Conservation (phyloP, 306 rosid species). For the Prunus mongolica region DNA sequence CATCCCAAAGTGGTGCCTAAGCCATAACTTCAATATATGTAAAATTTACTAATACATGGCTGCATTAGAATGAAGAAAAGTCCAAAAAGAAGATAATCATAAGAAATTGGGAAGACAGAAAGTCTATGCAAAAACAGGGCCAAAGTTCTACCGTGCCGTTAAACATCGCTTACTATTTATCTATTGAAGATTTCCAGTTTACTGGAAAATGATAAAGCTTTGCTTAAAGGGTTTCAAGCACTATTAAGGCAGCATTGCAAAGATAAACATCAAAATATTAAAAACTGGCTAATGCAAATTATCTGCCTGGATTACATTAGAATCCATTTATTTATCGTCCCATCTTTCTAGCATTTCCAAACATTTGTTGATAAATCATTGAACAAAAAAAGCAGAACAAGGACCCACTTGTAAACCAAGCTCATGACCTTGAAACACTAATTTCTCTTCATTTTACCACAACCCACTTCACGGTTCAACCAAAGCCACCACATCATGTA, state of each 20-base stretch:
- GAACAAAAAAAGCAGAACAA: not conserved
- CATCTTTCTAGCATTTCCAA: not conserved
- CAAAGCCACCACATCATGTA: not conserved
- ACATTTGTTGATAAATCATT: not conserved
- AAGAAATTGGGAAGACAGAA: not conserved
- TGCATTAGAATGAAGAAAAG: not conserved
- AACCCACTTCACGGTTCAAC: not conserved
- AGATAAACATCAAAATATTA: not conserved
- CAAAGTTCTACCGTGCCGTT: not conserved
- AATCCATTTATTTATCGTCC: not conserved
- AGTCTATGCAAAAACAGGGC: not conserved
- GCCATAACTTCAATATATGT: not conserved
- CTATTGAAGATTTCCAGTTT: too few relatives aligned
- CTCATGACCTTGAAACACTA: not conserved
- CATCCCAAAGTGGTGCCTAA: conserved; percentile 7
- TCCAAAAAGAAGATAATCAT: not conserved
- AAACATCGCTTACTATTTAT: not conserved
- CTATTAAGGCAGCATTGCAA: not conserved
- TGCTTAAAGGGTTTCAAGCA: not conserved
- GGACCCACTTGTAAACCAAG: not conserved
- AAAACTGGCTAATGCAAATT: not conserved
- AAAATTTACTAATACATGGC: not conserved
- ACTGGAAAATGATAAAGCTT: not conserved
- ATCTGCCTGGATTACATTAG: not conserved
- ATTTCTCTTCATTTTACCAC: not conserved